These are phyloP conservation scores for Amanita rubescens DNA, from an alignment of 768 basidiomycete species.

Conservation along the genomic window DNA sequence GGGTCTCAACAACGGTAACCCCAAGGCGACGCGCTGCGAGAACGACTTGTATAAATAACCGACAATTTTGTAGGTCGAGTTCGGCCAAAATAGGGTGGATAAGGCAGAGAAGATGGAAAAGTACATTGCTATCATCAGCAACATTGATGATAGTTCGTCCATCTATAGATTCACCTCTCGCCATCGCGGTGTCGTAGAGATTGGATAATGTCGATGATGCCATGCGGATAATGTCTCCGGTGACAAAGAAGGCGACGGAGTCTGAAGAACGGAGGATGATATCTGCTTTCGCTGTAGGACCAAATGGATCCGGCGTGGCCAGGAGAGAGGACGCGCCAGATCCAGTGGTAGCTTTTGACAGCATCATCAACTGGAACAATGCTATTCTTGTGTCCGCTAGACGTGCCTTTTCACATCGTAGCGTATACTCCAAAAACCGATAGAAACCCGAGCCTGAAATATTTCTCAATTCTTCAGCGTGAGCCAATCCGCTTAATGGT, in stretches of 20 bases:
- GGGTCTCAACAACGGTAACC: background rate
- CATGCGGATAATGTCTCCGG: conserved; percentile 18
- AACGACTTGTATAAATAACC: background rate
- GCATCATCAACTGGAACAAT: background rate
- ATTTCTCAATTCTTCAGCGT: background rate
- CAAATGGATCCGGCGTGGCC: background rate
- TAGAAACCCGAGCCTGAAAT: conserved; percentile 1
- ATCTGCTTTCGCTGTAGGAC: conserved; percentile 11
- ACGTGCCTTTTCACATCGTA: no score
- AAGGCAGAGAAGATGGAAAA: conserved; percentile 7
- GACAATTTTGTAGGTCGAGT: background rate
- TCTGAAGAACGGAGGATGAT: conserved; percentile 22
- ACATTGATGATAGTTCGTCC: conserved; percentile 7
- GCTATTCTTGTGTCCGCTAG: no score
- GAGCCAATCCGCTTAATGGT: background rate
- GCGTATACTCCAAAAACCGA: background rate
- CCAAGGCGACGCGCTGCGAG: background rate
- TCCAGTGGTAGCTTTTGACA: background rate
- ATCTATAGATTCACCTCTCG: background rate
- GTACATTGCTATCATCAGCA: conserved; percentile 8
- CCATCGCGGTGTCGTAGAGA: conserved; percentile 13
- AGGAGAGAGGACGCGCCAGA: background rate
- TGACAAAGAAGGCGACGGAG: conserved; percentile 22
- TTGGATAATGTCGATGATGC: conserved; percentile 22
- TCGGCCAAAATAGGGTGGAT: background rate